Conservation (phyloP, 1,284 basidiomycete genomes). For the Cronartium ribicola region DNA sequence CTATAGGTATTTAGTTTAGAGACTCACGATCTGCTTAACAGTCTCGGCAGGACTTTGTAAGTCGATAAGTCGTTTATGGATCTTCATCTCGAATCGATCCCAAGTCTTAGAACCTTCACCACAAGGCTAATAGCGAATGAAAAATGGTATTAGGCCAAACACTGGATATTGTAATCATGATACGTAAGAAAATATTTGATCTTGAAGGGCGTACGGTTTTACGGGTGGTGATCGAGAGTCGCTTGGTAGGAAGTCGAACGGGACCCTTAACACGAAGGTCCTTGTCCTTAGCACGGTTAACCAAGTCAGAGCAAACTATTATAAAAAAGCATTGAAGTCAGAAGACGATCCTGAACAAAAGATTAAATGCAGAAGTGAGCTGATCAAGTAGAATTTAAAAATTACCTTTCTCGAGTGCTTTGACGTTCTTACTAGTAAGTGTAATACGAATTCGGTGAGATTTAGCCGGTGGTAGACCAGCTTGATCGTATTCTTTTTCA, state of each 20-base stretch:
- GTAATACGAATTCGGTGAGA: slow-evolving; percentile 99
- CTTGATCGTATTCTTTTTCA: slow-evolving; percentile 72
- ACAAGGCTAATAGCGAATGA: slow-evolving; percentile 65
- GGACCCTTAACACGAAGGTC: slow-evolving; percentile 99
- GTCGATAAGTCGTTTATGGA: slow-evolving; percentile 99
- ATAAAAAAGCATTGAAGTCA: neutral
- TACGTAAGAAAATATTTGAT: too few relatives aligned
- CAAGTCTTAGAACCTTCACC: slow-evolving; percentile 99
- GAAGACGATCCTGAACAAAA: neutral
- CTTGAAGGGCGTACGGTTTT: slow-evolving; percentile 54
- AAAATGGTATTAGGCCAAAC: too few relatives aligned
- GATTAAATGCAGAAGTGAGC: neutral
- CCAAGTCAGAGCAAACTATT: slow-evolving; percentile 86
- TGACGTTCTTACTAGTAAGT: slow-evolving; percentile 94
- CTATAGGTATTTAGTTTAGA: neutral
- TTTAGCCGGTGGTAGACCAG: slow-evolving; percentile 76
- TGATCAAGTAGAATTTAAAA: too few relatives aligned
- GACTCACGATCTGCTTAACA: slow-evolving; percentile 96
- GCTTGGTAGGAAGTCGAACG: slow-evolving; percentile 97
- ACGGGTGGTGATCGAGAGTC: slow-evolving; percentile 96
- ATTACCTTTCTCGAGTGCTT: slow-evolving; percentile 96
- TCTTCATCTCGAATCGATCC: slow-evolving; percentile 98
- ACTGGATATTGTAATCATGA: too few relatives aligned
- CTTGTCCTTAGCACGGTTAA: slow-evolving; percentile 99
- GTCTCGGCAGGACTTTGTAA: slow-evolving; percentile 97